These are phyloP conservation scores for Cryptococcus wingfieldii DNA, from an alignment of 1,284 basidiomycete species.

Conservation along the genomic window DNA sequence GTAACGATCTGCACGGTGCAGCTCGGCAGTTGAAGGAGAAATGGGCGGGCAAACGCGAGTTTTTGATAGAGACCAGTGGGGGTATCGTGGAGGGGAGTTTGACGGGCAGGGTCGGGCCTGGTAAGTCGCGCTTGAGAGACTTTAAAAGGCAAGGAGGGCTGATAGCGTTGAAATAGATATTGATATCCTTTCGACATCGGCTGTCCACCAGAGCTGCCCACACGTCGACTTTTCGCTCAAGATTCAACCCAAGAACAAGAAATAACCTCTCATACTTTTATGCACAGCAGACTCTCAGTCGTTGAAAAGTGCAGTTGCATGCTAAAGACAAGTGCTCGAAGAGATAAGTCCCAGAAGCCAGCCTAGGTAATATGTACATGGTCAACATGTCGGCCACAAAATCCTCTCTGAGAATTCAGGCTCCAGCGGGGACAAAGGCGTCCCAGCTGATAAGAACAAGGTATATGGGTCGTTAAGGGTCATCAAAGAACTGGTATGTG, in stretches of 20 bases:
- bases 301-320: neutral
- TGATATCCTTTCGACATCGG: slow-evolving; percentile 88
- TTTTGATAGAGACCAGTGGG: slow-evolving; percentile 85
- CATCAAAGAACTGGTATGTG: neutral
- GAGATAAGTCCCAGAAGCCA: neutral
- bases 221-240: slow-evolving; percentile 94
- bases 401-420: no score
- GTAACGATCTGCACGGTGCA: slow-evolving; percentile 62
- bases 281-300: neutral
- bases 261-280: slow-evolving; percentile 2
- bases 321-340: neutral
- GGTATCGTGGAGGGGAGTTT: slow-evolving; percentile 78
- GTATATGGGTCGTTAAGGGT: neutral
- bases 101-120: slow-evolving; percentile 29
- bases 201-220: slow-evolving; percentile 79
- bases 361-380: neutral
- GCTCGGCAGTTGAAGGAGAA: slow-evolving; percentile 65
- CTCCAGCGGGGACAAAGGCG: no score
- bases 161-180: slow-evolving; percentile 60
- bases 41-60: slow-evolving; percentile 62
- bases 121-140: slow-evolving; percentile 13
- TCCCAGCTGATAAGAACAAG: no score
- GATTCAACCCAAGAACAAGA: slow-evolving; percentile 59
- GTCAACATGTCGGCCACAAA: slow-evolving; percentile 1
- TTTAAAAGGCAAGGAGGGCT: neutral